Base-by-base conservation (phyloP, 345 rosid species). In the Moricandia arvensis region DNA sequence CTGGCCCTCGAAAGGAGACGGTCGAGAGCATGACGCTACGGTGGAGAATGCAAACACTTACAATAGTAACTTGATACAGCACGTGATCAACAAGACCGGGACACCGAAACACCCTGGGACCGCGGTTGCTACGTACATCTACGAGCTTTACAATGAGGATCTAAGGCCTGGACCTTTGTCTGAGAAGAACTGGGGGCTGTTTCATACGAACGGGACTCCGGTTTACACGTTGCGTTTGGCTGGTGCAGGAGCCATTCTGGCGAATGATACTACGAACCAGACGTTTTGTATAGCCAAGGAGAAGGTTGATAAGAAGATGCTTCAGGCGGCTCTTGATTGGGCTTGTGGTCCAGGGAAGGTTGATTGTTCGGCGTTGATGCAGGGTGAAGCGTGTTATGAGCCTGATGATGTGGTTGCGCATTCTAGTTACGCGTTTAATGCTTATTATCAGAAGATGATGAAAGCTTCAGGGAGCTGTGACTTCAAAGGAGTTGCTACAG, bases 311-410 rank as follows among this genome's bases (percentile, higher is more conserved):
- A 81, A 47, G 38, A 93, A 96, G 88, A 87, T 88, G 98, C 87
- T 95, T 61, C 99, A 95, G 79, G 99, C 98, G 1, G 99, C 90
- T 18, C 83, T 95, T n/a, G 99, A 95, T 71, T 95, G 99, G 99
- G 99, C 98, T 59, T 95, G 99, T 51, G 99, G 99, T n/a, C 94
- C 99, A 0, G 99, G 99, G 63, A 93, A 86, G 80, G 97, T 89
- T n/a, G 89, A 95, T 69, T 96, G 99, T 83, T 85, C 96, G 0
- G 74, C 75, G 7, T 38, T 96, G 77, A 77, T 89, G 84, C 98
- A 89, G 81, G 97, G 96, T 33, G 91, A 88, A 61, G 79, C 84
- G 1, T 96, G 99, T 47, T 90, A 96, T 69, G 90, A 90, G 63
- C 99, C 99, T 0, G 84, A 96, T 59, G 86, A 87, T 68, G 96